Evolutionary conservation across 2,329 filamentous ascomycete genomes (phyloP).

Genomic region (Hymenoscyphus occultus): DNA sequence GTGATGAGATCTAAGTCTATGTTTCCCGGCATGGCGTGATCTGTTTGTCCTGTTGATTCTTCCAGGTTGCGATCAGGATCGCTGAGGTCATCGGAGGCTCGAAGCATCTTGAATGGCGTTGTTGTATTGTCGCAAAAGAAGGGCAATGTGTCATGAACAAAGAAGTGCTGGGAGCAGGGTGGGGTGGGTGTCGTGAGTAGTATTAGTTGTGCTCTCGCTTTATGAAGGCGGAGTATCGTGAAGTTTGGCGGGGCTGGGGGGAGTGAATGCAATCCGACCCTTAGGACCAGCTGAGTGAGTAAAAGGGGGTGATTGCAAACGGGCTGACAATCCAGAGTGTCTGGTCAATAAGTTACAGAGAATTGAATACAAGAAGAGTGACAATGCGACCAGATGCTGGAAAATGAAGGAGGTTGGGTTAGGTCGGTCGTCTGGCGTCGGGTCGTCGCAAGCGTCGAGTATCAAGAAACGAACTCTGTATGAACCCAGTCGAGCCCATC

Average conservation of each 20-base stretch:
- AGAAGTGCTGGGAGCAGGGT: constrained; percentile 17
- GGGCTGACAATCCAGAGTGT: neutral
- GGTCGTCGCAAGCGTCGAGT: neutral
- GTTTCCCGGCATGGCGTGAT: constrained; percentile 24
- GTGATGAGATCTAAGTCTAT: constrained; percentile 33
- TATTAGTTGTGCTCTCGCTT: neutral
- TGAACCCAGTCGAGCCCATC: neutral
- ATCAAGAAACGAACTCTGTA: constrained; percentile 16
- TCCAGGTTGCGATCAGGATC: constrained; percentile 37
- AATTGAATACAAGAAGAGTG: neutral
- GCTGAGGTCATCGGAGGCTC: constrained; percentile 34
- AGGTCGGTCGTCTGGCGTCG: too few relatives aligned
- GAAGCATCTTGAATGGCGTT: constrained; percentile 31
- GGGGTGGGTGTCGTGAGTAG: constrained; percentile 12
- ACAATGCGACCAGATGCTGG: neutral
- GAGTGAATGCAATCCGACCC: neutral
- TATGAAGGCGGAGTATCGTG: constrained; percentile 3
- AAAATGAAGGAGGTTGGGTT: constrained; percentile 2
- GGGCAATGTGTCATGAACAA: neutral
- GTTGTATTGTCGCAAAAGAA: neutral
- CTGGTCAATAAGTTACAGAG: neutral
- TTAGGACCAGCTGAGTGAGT: neutral
- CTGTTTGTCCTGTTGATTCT: constrained; percentile 29
- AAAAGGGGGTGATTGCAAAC: constrained; percentile 3
- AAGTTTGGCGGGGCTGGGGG: constrained; percentile 1